phyloP scores from a whole-genome alignment of 2,329 filamentous ascomycete species.

The Aureobasidium sp. region DNA sequence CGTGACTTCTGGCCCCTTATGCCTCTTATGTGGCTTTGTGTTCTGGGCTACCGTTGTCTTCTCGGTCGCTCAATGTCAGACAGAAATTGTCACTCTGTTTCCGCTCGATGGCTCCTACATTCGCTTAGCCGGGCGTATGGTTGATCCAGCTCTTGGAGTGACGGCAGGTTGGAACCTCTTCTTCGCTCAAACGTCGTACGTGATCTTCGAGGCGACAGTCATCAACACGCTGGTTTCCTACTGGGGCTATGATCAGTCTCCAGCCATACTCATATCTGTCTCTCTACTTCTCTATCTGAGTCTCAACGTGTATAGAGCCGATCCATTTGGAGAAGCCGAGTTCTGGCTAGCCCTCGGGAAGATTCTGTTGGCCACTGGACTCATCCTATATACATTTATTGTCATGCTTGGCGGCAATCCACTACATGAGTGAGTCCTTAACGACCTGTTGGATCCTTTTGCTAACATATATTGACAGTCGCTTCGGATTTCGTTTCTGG shows the following conservation, averaged over 20 bases:
- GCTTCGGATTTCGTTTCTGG: slow-evolving; percentile 41
- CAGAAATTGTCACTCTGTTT: slow-evolving; percentile 57
- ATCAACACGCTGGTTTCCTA: slow-evolving; percentile 13
- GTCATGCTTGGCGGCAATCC: slow-evolving; percentile 32
- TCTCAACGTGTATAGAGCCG: slow-evolving; percentile 39
- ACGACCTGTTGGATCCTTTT: too few relatives aligned
- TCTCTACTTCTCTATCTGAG: slow-evolving; percentile 12
- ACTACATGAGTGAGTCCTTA: slow-evolving; percentile 21
- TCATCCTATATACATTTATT: slow-evolving; percentile 37
- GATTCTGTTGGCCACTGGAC: slow-evolving; percentile 36
- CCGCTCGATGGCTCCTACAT: slow-evolving; percentile 47
- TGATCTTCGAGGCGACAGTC: slow-evolving; percentile 36
- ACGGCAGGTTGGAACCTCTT: slow-evolving; percentile 39
- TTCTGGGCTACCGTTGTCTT: slow-evolving; percentile 51
- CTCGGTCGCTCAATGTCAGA: slow-evolving; percentile 57
- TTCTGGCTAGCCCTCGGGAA: slow-evolving; percentile 49
- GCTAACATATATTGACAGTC: neutral
- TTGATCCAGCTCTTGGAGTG: slow-evolving; percentile 51
- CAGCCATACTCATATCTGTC: slow-evolving; percentile 10
- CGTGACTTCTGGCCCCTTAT: slow-evolving; percentile 42
- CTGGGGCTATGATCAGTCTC: slow-evolving; percentile 15
- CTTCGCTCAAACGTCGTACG: slow-evolving; percentile 42
- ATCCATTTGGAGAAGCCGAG: slow-evolving; percentile 38
- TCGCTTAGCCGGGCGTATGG: slow-evolving; percentile 44
- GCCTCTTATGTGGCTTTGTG: slow-evolving; percentile 52